phyloP scores from a whole-genome alignment of 257 asterid species.

The Solanum medicagineum region DNA sequence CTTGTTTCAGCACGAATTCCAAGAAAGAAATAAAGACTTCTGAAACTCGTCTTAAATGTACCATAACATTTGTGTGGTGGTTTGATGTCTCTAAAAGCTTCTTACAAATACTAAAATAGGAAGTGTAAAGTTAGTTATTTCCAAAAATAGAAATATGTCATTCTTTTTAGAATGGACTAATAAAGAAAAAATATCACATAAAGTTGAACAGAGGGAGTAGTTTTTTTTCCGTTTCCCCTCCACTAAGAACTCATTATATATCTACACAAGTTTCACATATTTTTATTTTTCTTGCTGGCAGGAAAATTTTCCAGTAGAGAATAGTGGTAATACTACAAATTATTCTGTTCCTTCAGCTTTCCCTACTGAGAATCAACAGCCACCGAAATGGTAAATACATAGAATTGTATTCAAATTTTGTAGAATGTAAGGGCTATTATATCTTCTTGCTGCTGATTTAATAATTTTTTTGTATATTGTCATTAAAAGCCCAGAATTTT shows the following conservation, averaged over 20 bases:
- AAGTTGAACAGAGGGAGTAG: background rate
- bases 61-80: background rate
- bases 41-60: background rate
- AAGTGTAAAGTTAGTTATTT: background rate
- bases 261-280: background rate
- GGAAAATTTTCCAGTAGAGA: slow-evolving; percentile 29
- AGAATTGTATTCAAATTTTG: background rate
- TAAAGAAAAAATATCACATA: background rate
- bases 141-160: background rate
- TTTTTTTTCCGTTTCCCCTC: background rate
- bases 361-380: slow-evolving; percentile 22
- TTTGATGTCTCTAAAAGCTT: background rate
- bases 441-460: background rate
- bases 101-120: background rate
- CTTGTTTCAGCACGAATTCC: background rate
- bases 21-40: background rate
- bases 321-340: slow-evolving; percentile 12
- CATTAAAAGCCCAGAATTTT: slow-evolving; percentile 19
- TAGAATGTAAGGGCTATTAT: background rate
- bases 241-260: background rate
- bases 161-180: background rate
- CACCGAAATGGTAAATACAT: slow-evolving; percentile 27
- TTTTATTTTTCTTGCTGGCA: slow-evolving; percentile 16
- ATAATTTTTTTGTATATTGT: background rate
- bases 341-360: slow-evolving; percentile 18